phyloP scores from a whole-genome alignment of 164 flowering plant species.

The Chimonanthus praecox region DNA sequence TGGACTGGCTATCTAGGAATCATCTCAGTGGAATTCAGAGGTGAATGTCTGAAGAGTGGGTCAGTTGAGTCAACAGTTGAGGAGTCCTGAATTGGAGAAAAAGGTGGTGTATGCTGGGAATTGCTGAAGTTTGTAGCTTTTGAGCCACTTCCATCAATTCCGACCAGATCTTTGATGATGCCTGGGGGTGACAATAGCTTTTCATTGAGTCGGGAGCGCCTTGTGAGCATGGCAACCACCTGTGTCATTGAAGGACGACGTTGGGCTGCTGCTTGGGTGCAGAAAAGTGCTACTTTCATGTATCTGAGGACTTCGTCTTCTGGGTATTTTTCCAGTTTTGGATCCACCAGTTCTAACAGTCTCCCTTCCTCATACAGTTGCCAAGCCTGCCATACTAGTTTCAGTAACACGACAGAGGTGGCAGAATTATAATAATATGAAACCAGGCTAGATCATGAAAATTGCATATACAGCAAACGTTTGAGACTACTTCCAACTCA shows the following conservation, averaged over 20 bases:
- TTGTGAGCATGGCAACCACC: slow-evolving; percentile 66
- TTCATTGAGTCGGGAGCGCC: slow-evolving; percentile 51
- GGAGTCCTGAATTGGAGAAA: not conserved
- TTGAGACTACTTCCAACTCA: too few relatives aligned
- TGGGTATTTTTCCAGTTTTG: slow-evolving; percentile 50
- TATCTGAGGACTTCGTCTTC: slow-evolving; percentile 55
- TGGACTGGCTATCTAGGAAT: slow-evolving; percentile 4
- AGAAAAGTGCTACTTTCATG: slow-evolving; percentile 74
- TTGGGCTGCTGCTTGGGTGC: slow-evolving; percentile 63
- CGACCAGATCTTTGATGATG: slow-evolving; percentile 31
- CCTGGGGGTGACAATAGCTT: slow-evolving; percentile 61
- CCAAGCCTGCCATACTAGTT: slow-evolving; percentile 47
- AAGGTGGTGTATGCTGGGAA: not conserved
- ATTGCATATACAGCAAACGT: too few relatives aligned
- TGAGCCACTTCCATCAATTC: slow-evolving; percentile 1
- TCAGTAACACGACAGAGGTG: not conserved
- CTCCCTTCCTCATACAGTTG: slow-evolving; percentile 52
- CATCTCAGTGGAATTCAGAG: slow-evolving; percentile 7
- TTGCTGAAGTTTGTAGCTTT: not conserved
- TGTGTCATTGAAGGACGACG: slow-evolving; percentile 71
- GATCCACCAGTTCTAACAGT: slow-evolving; percentile 59
- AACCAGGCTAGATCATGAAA: not conserved
- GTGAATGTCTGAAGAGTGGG: not conserved
- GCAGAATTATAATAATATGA: not conserved
- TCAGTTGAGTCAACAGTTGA: not conserved